Evolutionary conservation across 192 early-diverging fungal species (phyloP).

Genomic region (Neocallimastix lanati): DNA sequence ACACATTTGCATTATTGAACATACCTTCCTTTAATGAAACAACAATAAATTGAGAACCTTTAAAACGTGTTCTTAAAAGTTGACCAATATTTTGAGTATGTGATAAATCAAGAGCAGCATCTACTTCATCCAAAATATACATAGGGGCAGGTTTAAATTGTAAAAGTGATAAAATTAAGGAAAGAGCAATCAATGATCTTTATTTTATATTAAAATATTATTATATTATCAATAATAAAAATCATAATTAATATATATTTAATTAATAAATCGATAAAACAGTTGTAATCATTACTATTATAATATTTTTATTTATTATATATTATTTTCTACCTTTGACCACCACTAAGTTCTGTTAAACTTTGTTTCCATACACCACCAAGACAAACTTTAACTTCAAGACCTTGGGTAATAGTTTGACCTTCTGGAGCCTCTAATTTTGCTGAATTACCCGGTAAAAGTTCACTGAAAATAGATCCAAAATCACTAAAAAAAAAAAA

Average conservation of each 20-base stretch:
- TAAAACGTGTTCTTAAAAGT: slow-evolving; percentile 77
- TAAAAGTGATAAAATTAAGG: slow-evolving; percentile 83
- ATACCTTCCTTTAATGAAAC: slow-evolving; percentile 98
- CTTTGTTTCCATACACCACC: slow-evolving; percentile 96
- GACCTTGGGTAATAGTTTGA: slow-evolving; percentile 52
- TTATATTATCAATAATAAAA: background rate
- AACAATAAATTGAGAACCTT: slow-evolving; percentile 91
- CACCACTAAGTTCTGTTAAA: slow-evolving; percentile 89
- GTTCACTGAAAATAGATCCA: slow-evolving; percentile 85
- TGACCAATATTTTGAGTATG: slow-evolving; percentile 99
- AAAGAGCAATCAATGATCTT: slow-evolving; percentile 86
- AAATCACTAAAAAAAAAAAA: too few relatives aligned
- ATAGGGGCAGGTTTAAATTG: slow-evolving; percentile 99
- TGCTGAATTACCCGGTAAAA: slow-evolving; percentile 78
- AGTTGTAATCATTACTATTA: too few relatives aligned
- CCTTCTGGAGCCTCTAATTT: slow-evolving; percentile 75
- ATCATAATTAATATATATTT: slow-evolving; percentile 1
- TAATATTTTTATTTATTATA: too few relatives aligned
- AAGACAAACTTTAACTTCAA: slow-evolving; percentile 86
- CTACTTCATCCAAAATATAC: slow-evolving; percentile 99
- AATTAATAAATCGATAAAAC: too few relatives aligned
- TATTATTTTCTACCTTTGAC: slow-evolving; percentile 53
- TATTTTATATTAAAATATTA: background rate
- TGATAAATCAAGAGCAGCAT: slow-evolving; percentile 89
- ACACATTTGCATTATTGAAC: slow-evolving; percentile 96